Evolutionary conservation across 768 basidiomycete species (phyloP), one percentile per base, ranked within the genome.

Genomic region (Podaxis rugospora): DNA sequence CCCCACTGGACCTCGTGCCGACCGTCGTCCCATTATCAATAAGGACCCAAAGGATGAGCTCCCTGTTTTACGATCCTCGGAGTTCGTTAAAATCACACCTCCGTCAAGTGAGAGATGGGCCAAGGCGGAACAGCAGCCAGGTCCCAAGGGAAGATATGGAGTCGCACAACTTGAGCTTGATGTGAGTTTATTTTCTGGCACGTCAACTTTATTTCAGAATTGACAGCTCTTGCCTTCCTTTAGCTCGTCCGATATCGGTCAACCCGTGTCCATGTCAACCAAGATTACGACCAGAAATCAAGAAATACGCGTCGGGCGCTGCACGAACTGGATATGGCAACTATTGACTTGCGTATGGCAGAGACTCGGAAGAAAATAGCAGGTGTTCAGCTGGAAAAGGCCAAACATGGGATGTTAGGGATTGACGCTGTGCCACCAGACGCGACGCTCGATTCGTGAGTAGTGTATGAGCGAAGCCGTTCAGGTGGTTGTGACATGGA

Each of bases 311-410:
- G 77, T 27, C 78, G 83, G 16, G 85, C 85, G 16, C 67, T 84
- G 44, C 82, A 85, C 51, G 89, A 91, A 65, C 71, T 88, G 9
- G 86, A 88, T 21, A 72, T 83, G 66, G 75, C 85, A 35, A 75
- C 74, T 40, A 74, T 89, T 39, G 89, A 92, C 61, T 69, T 89
- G 59, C 78, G 79, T 57, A 79, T 79, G 40, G 84, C 84, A 16
- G 83, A 85, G 74, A 74, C 74, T 56, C 80, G 87, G 56, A 80
- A 87, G 57, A 80, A 76, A 64, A 75, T 84, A 18, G 83, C 87
- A 23, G 83, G 83, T 58, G 65, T 65, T 64, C 87, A 87, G 64
- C 71, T 87, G 60, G 85, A 88, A 69, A 81, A 80, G 70, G 88
- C 88, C 59, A 78, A 80, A 21, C 73, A 72, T 40, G 89, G 89